Percentiles rank a stretch among this genome's conserved stretches.
Evolutionary conservation across 192 early-diverging fungal genomes (phyloP).

Genomic region (Podila clonocystis): DNA sequence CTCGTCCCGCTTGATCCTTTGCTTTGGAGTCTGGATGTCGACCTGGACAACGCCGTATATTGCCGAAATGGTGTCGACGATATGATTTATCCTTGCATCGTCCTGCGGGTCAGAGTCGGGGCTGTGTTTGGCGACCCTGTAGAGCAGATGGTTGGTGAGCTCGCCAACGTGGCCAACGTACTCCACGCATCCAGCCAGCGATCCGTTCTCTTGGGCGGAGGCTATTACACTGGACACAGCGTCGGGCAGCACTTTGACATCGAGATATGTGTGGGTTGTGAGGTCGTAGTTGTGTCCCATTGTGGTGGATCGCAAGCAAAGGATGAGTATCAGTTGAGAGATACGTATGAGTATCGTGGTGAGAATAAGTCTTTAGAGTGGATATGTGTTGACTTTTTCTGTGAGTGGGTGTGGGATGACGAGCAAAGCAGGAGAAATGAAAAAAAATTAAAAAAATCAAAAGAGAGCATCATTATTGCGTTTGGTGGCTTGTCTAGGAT

Average conservation of each 20-base stretch:
- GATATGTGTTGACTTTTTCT: no score
- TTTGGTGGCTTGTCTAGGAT: no score
- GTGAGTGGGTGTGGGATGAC: no score
- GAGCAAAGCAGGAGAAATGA: no score
- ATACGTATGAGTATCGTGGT: not conserved
- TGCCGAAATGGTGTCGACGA: constrained; percentile 33
- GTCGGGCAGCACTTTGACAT: constrained; percentile 24
- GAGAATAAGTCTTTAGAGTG: not conserved
- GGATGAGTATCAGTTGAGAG: not conserved
- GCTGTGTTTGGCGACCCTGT: constrained; percentile 15
- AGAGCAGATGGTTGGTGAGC: constrained; percentile 41
- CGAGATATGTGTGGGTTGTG: not conserved
- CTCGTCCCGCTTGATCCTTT: constrained; percentile 35
- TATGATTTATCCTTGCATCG: constrained; percentile 27
- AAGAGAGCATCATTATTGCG: no score
- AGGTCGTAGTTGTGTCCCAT: constrained; percentile 1
- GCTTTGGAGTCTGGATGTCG: constrained; percentile 34
- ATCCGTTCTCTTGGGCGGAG: constrained; percentile 21
- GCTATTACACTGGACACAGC: constrained; percentile 22
- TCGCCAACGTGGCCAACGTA: constrained; percentile 41
- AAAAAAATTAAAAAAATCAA: no score
- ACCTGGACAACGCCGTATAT: constrained; percentile 37
- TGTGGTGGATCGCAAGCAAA: not conserved
- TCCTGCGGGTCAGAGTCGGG: not conserved
- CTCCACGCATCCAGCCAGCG: constrained; percentile 28